Base-by-base conservation (phyloP, 164 flowering plant species). In the Dillenia turbinata region DNA sequence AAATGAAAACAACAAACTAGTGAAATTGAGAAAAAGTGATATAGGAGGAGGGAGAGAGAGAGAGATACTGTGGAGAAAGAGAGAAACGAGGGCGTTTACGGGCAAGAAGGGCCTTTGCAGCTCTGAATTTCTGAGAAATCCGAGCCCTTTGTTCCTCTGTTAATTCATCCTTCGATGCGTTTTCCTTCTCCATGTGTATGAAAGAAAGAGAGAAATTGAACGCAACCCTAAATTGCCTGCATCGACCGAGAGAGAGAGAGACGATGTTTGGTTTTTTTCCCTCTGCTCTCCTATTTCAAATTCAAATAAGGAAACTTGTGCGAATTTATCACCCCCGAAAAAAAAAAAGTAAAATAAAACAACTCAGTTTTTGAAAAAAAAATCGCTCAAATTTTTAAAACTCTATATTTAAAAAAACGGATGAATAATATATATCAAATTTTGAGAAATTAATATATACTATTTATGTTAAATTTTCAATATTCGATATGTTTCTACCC, bases 101-200 rank as follows among this genome's bases (percentile, higher is more conserved):
- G 66, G 80, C 72, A 13, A 90, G 86, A 58, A 84, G 81, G 2
- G 90, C 92, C 74, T 90, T 88, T 2, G 93, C 89, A 10, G 93
- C 89, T 61, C 85, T 74, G 71, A 83, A 86, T 12, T 77, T 84
- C 61, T 79, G 79, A 16, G 93, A 75, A 54, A 90, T 90, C 64
- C 93, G 85, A 70, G 80, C 77, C 52, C 73, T 70, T 61, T 89
- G 89, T 57, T 80, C 85, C 8, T 61, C 79, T 11, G 87, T 73
- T 49, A 83, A 60, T 55, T 52, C 68, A 45, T 59, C 53, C 59
- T 44, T 22, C 0, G 43, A 24, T 17, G 19, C 14, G 2, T 81
- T 79, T 64, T 72, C 81, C 49, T 73, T 74, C 49, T 64, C 61
- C 87, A 77, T 81, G 22, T 48, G 49, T 19, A 14, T 40, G 6